Evolutionary conservation across 2,329 filamentous ascomycete genomes (phyloP), one percentile per base, ranked within the genome.

Genomic region (Aspergillus brasiliensis): DNA sequence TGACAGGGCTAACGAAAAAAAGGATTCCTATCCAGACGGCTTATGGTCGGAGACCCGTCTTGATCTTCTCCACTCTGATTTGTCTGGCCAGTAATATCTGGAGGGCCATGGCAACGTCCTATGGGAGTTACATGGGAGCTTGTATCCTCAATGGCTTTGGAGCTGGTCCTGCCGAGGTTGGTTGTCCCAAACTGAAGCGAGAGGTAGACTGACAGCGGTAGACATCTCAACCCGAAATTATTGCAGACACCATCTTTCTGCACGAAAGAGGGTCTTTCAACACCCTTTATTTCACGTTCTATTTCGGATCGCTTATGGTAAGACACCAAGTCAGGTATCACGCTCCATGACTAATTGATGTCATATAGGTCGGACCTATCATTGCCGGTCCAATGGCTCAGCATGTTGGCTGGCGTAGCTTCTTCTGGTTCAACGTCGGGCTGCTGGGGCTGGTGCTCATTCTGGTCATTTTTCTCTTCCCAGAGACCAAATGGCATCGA

Each of bases 391-490:
- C 83, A 0, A 89, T 89, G 85, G 81, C 85, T 1, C 75, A 83
- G 46, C 80, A 83, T 37, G 70, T 82, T 3, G 85, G 85, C 51
- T 88, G 84, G 83, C 77, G 84, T 25, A 85, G 77, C 67, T 89
- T 89, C 71, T 89, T 85, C 84, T 89, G 86, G 86, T 77, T 89
- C 62, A 88, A 88, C 63, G 82, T 84, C 2, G 86, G 70, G 1
- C 53, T 88, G 1, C 72, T 86, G 2, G 81, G 75, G 1, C 67
- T 83, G 3, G 80, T 81, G 0, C 73, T 83, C 21, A 28, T 86
- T 4, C 76, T 85, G 68, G 78, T 83, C 34, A 70, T 88, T 27
- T 85, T 87, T 68, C 76, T 85, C 66, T 88, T 88, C 65, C 87
- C 87, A 0, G 86, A 89, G 69, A 88, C 86, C 0, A 84, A 83